Base-by-base conservation (phyloP, 257 asterid genomes). In the Cinchona pubescens region DNA sequence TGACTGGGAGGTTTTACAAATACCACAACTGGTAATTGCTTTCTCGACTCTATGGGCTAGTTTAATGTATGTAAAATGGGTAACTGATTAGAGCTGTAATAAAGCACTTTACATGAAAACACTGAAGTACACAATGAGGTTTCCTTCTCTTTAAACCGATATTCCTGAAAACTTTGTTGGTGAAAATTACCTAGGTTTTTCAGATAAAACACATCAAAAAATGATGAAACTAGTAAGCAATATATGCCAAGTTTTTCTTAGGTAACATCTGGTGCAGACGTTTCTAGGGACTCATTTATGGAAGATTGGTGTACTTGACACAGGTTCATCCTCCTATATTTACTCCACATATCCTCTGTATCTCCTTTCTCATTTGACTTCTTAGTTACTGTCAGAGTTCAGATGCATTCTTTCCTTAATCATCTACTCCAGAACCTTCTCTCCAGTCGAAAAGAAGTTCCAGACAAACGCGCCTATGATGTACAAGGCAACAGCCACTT, bases 381-480 rank as follows among this genome's bases (percentile, higher is more conserved):
- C 67, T 56, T 45, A 46, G 37, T 38, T 59, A 40, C n/a, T 72
- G 65, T 58, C n/a, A n/a, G 40, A 14, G n/a, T 8, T 14, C 19
- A 68, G 53, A 13, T 55, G 23, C 18, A 7, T 3, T 38, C 65
- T 37, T 63, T 66, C 40, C 60, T 75, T 9, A 51, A 60, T 60
- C 64, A 71, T 58, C 84, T 86, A 90, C 73, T 92, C 98, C 72
- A 92, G 89, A 78, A 92, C 79, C 79, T 80, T 92, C 82, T 92
- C 98, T 25, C 99, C 96, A 0, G 97, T 92, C 67, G 99, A 77
- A 76, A 92, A 88, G 3, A 88, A 35, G 87, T 92, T 94, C 98
- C 98, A 92, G 60, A 89, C 96, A 51, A 94, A 37, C 0, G 99
- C 90, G 81, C 99, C 99, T 23, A 92, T 40, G 83, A 94, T 72